Evolutionary conservation across 768 basidiomycete species (phyloP).

Genomic region (Infundibulicybe gibba): DNA sequence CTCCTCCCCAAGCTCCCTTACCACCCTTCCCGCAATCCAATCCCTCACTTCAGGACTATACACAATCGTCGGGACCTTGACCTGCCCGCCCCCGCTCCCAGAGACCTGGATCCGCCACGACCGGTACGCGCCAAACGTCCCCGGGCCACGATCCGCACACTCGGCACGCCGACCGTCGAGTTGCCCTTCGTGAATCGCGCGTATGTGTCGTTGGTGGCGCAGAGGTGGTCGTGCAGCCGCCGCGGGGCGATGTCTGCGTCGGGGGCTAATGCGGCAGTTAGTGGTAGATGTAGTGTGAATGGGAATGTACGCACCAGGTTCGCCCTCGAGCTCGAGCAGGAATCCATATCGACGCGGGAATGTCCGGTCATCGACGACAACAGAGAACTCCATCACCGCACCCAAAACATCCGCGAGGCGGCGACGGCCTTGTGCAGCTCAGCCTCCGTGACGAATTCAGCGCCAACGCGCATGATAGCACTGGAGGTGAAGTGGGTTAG

Average conservation of each 20-base stretch:
- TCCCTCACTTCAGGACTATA: constrained; percentile 3
- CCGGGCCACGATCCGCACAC: constrained; percentile 8
- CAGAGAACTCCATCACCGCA: constrained; percentile 9
- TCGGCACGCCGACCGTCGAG: constrained; percentile 2
- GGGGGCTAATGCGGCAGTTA: too few species aligned
- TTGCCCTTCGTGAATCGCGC: neutral
- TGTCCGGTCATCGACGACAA: constrained; percentile 8
- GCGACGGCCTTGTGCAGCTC: constrained; percentile 3
- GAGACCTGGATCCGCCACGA: constrained; percentile 6
- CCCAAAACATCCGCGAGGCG: constrained; percentile 3
- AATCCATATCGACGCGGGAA: constrained; percentile 7
- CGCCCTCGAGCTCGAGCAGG: constrained; percentile 7
- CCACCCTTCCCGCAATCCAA: constrained; percentile 6
- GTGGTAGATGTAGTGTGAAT: too few species aligned
- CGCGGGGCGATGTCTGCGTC: constrained; percentile 1
- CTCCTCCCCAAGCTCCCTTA: constrained; percentile 5
- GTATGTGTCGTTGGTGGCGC: constrained; percentile 2
- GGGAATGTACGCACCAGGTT: too few species aligned
- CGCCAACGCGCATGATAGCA: constrained; percentile 6
- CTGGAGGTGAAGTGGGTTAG: neutral
- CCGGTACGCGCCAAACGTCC: constrained; percentile 11
- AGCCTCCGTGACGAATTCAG: constrained; percentile 10
- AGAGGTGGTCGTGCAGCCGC: constrained; percentile 3
- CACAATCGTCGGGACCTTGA: constrained; percentile 8
- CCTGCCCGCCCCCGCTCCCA: constrained; percentile 6